Percentiles rank a stretch among this genome's conserved stretches.
Evolutionary conservation across 345 rosid genomes (phyloP).

Genomic region (Dimocarpus longan): DNA sequence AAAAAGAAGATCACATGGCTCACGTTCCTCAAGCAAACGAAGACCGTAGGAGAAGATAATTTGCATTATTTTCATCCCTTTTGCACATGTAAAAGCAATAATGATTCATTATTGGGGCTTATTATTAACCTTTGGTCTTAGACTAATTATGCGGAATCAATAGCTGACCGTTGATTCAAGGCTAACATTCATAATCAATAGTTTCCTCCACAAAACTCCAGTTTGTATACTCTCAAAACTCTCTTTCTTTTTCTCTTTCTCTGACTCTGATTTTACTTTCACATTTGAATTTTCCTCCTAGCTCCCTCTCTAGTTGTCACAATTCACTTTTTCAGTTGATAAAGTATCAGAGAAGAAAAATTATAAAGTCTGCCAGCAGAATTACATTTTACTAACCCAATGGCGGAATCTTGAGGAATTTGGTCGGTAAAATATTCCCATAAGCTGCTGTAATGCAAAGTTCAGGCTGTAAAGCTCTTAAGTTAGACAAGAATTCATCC

Average conservation of each 20-base stretch:
- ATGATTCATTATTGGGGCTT: not conserved
- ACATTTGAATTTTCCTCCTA: not conserved
- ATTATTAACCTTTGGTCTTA: not conserved
- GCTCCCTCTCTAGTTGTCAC: not conserved
- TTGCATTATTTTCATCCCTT: not conserved
- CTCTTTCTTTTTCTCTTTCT: not conserved
- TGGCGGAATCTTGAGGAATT: slow-evolving; percentile 78
- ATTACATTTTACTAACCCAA: slow-evolving; percentile 58
- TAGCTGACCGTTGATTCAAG: not conserved
- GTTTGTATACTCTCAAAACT: no score
- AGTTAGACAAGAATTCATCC: slow-evolving; percentile 67
- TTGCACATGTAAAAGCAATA: no score
- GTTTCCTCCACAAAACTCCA: not conserved
- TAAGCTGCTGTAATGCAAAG: slow-evolving; percentile 95
- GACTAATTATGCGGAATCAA: not conserved
- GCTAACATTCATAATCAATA: not conserved
- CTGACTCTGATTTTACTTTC: not conserved
- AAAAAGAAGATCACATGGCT: not conserved
- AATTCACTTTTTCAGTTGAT: not conserved
- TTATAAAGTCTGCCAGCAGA: not conserved
- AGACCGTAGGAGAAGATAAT: not conserved
- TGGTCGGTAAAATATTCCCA: slow-evolving; percentile 87
- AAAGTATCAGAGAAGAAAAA: slow-evolving; percentile 10
- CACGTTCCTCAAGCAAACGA: not conserved
- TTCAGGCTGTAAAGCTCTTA: slow-evolving; percentile 82